These are phyloP conservation scores for Helicostylum pulchrum DNA, from an alignment of 192 early-diverging fungal genomes.

Conservation along the genomic window DNA sequence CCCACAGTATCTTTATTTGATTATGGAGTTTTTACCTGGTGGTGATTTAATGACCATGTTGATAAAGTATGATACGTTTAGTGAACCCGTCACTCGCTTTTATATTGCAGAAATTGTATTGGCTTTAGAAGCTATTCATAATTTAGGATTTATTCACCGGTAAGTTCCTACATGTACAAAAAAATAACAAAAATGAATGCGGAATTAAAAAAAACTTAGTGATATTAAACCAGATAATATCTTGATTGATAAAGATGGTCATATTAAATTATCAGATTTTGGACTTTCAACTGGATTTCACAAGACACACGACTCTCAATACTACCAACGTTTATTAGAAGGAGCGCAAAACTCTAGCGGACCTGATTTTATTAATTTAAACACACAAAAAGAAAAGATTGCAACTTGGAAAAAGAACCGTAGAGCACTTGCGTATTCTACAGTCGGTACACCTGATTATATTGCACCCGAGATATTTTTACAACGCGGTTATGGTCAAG, in stretches of 20 bases:
- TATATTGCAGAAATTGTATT: slow-evolving; percentile 97
- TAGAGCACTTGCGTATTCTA: slow-evolving; percentile 91
- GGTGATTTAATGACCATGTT: slow-evolving; percentile 99
- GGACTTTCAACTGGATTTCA: slow-evolving; percentile 99
- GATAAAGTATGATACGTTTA: slow-evolving; percentile 97
- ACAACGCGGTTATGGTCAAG: slow-evolving; percentile 93
- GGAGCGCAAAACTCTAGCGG: slow-evolving; percentile 54
- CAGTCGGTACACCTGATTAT: slow-evolving; percentile 98
- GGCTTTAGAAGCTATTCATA: slow-evolving; percentile 92
- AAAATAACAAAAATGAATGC: too few species aligned
- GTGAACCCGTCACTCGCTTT: slow-evolving; percentile 96
- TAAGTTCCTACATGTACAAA: slow-evolving; percentile 22
- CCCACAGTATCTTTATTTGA: slow-evolving; percentile 86
- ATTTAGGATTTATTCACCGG: slow-evolving; percentile 93
- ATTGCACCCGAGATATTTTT: slow-evolving; percentile 91
- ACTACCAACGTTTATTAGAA: slow-evolving; percentile 83
- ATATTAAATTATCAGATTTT: slow-evolving; percentile 99
- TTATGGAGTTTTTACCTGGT: slow-evolving; percentile 99
- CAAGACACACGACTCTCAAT: slow-evolving; percentile 96
- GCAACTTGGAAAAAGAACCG: slow-evolving; percentile 99
- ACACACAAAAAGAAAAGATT: slow-evolving; percentile 85
- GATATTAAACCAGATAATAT: slow-evolving; percentile 88
- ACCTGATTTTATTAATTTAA: slow-evolving; percentile 82
- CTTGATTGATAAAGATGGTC: slow-evolving; percentile 96
- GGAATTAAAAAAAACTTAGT: slow-evolving; percentile 28